Evolutionary conservation across 2,329 filamentous ascomycete genomes (phyloP).

Genomic region (Fusarium phyllophilum): DNA sequence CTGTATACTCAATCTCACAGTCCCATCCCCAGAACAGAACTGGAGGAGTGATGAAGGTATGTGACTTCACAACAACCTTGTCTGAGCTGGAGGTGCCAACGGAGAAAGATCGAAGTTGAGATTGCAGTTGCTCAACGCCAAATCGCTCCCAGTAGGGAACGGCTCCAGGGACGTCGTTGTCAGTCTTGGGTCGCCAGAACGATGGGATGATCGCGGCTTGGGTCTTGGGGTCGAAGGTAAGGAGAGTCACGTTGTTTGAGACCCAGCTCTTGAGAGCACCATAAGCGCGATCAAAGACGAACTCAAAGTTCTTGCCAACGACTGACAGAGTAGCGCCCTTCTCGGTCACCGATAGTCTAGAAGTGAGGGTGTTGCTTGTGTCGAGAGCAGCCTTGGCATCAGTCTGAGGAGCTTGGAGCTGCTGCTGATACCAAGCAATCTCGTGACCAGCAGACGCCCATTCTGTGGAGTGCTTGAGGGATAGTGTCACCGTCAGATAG

Average conservation of each 20-base stretch:
- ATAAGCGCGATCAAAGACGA: constrained; percentile 57
- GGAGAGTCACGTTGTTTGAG: constrained; percentile 47
- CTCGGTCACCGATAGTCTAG: constrained; percentile 37
- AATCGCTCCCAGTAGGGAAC: constrained; percentile 67
- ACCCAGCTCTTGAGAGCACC: constrained; percentile 58
- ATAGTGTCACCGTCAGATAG: constrained; percentile 59
- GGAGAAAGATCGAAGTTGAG: constrained; percentile 57
- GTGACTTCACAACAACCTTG: constrained; percentile 63
- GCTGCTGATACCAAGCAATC: constrained; percentile 64
- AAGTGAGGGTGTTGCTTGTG: constrained; percentile 16
- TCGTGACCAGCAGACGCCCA: constrained; percentile 66
- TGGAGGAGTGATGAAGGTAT: constrained; percentile 65
- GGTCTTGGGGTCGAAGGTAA: constrained; percentile 50
- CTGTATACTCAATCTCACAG: constrained; percentile 61
- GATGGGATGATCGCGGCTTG: constrained; percentile 54
- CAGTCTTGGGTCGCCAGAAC: constrained; percentile 73
- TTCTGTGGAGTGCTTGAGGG: constrained; percentile 52
- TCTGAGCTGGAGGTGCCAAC: constrained; percentile 53
- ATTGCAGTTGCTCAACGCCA: constrained; percentile 58
- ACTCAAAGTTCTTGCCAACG: constrained; percentile 46
- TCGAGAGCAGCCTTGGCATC: background rate
- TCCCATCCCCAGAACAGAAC: constrained; percentile 69
- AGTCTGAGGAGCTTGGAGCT: constrained; percentile 42
- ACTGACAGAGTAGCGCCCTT: constrained; percentile 15
- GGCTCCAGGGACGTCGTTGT: constrained; percentile 69